Evolutionary conservation across 139 green algal genomes (phyloP).

Genomic region (Auxenochlorella protothecoides): DNA sequence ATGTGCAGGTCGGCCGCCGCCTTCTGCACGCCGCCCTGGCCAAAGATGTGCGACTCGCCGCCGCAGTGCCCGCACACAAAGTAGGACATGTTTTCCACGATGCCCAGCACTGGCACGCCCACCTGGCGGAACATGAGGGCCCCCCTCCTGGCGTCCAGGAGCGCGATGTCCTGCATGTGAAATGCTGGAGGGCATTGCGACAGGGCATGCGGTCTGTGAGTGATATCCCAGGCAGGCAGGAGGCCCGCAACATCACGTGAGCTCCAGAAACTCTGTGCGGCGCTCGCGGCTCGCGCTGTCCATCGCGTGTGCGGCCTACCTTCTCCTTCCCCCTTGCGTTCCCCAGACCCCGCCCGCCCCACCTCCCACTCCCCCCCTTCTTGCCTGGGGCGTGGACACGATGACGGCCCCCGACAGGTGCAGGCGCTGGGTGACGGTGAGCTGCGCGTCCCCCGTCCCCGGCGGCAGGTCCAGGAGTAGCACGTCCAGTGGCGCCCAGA

Average conservation of each 20-base stretch:
- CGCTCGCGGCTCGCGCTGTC: too few relatives aligned
- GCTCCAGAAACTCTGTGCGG: too few relatives aligned
- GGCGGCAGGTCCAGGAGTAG: conserved; percentile 92
- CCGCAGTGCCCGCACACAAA: conserved; percentile 61
- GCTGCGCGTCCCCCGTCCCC: conserved; percentile 65
- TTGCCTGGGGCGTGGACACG: conserved; percentile 75
- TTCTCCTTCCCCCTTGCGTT: too few relatives aligned
- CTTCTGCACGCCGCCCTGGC: conserved; percentile 50
- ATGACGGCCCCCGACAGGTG: conserved; percentile 71
- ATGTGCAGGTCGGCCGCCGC: conserved; percentile 54
- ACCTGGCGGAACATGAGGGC: conserved; percentile 75
- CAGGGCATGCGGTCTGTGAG: too few relatives aligned
- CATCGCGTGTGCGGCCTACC: too few relatives aligned
- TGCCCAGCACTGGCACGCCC: conserved; percentile 65
- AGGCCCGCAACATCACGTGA: too few relatives aligned
- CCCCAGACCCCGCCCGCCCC: too few relatives aligned
- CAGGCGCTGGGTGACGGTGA: conserved; percentile 68
- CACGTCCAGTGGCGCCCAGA: conserved; percentile 74
- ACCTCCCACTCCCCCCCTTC: too few relatives aligned
- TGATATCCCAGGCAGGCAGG: too few relatives aligned
- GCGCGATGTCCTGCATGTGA: conserved; percentile 40
- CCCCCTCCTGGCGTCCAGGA: conserved; percentile 56
- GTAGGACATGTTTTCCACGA: conserved; percentile 87
- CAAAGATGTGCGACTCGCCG: conserved; percentile 72
- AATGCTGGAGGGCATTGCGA: too few relatives aligned